phyloP scores from a whole-genome alignment of 2,329 filamentous ascomycete species.

The Penicillium concentricum region DNA sequence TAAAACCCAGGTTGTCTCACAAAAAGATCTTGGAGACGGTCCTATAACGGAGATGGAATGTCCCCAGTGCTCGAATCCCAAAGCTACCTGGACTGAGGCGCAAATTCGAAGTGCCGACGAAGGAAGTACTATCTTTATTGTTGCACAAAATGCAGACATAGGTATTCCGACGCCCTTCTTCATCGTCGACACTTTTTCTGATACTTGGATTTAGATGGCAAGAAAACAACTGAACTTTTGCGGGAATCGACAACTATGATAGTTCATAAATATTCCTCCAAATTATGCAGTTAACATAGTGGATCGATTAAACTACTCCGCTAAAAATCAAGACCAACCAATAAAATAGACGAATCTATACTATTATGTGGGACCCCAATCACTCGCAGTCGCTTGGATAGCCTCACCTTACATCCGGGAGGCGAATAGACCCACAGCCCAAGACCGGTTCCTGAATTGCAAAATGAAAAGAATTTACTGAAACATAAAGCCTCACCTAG shows the following conservation, averaged over 20 bases:
- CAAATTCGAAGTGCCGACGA: background rate
- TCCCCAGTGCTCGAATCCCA: background rate
- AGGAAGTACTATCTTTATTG: background rate
- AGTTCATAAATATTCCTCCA: background rate
- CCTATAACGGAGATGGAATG: background rate
- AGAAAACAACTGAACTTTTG: background rate
- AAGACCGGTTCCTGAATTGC: background rate
- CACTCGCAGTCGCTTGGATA: constrained; percentile 9
- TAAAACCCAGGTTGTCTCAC: background rate
- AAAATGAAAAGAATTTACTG: background rate
- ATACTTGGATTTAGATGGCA: no score
- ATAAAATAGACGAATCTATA: background rate
- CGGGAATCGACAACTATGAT: background rate
- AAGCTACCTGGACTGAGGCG: background rate
- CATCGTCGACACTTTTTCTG: background rate
- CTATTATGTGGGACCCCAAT: constrained; percentile 3
- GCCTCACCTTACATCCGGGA: background rate
- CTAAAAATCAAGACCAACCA: background rate
- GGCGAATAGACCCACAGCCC: constrained; percentile 4
- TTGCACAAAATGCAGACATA: background rate
- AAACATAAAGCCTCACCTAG: background rate
- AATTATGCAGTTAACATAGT: background rate
- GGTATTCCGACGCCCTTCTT: background rate
- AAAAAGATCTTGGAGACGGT: background rate
- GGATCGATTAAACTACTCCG: constrained; percentile 6